Base-by-base conservation (phyloP, 306 rosid species). In the Begonia masoniana region DNA sequence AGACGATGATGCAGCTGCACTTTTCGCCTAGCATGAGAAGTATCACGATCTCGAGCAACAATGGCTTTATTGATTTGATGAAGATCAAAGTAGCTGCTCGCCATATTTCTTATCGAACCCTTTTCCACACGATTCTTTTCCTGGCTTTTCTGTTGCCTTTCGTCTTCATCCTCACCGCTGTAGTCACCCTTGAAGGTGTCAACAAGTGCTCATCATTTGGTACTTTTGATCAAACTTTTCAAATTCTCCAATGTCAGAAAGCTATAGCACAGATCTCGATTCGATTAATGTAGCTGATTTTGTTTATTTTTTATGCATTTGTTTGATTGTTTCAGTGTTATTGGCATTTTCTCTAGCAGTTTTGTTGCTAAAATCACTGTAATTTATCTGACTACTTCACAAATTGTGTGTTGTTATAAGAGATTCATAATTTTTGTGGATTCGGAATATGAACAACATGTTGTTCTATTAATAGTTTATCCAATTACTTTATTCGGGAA, bases 31-130 rank as follows among this genome's bases (percentile, higher is more conserved):
- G 97, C 66, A 89, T 89, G 97, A 89, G 87, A 89, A 89, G 95
- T 77, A 78, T 89, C 75, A 89, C 97, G 64, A 86, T 89, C 79
- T 89, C 97, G 78, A 80, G 95, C 82, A 85, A 69, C 80, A 82
- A 85, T 89, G 97, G 97, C 65, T 89, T 89, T 81, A 76, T 81
- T 89, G 94, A 80, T 72, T 89, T 89, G 69, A 89, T 89, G 97
- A 89, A 89, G 95, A 82, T 85, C 97, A 89, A 81, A 74, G 88
- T 85, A 82, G 97, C 87, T 73, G 95, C 97, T 85, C 97, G 95
- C 73, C 97, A 85, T 70, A 78, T 89, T 71, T 89, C 97, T 56
- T 89, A 89, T 81, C 79, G 97, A 68, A 85, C 95, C 76, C 83
- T 89, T 61, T 89, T 89, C 75, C 97, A 89, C 74, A 82, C 95